Base-by-base conservation (phyloP, 768 basidiomycete species). In the Mycena kentingensis region DNA sequence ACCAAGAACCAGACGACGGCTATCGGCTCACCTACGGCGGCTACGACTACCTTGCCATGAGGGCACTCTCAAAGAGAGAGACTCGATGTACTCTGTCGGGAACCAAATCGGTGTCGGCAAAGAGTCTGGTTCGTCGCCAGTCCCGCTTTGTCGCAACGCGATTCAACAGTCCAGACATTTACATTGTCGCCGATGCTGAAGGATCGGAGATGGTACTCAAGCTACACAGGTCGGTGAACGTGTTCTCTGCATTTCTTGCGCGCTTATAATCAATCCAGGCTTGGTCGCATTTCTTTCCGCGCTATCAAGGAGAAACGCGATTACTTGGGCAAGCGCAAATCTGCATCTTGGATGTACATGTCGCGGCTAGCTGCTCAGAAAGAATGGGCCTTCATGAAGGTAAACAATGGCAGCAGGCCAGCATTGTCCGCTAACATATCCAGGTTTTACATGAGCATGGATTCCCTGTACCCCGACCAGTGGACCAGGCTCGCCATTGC, bases 341-440 rank as follows among this genome's bases (percentile, higher is more conserved):
- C 88, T 16, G 96, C 97, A 1, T 92, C 92, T 16, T 99, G 97
- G 97, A 97, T 98, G 94, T 98, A 98, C 72, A 92, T 99, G 91
- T 95, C 93, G 19, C 82, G 97, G 19, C 72, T 99, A 39, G 88
- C 95, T 16, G 97, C 97, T 8, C 88, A 96, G 73, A 98, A 98
- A 66, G 97, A 99, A 67, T 99, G 87, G 82, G 93, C 92, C 1
- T 99, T 98, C 69, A 96, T 99, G 92, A 98, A 97, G 79, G 96
- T 93, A 42, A n/a, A n/a, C n/a, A n/a, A 24, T 60, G 32, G n/a
- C 22, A 31, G 4, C 12, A 43, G 18, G 16, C 21, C 31, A 19
- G 37, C 31, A 41, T 53, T 15, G 4, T 29, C 41, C 46, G 36
- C 34, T n/a, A 47, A 37, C 27, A 16, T 29, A 7, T 35, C 4